phyloP scores from a whole-genome alignment of 164 flowering plant species.

The Vitis rupestris region DNA sequence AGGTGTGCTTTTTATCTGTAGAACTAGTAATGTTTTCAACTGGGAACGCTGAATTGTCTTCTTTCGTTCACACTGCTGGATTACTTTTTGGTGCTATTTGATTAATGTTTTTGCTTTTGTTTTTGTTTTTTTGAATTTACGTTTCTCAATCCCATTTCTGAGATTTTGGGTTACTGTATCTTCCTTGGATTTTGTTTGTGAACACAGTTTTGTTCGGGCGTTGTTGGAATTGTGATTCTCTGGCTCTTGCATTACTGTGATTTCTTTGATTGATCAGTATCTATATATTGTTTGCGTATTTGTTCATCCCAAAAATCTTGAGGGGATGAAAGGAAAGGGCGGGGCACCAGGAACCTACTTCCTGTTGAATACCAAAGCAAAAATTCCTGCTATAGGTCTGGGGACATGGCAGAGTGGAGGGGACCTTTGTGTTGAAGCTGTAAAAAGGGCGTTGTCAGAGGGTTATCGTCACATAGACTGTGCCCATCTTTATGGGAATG shows the following conservation, averaged over 20 bases:
- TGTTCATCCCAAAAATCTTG: not conserved
- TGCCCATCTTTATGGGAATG: slow-evolving; percentile 74
- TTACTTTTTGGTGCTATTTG: not conserved
- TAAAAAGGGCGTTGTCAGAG: slow-evolving; percentile 50
- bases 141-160: not conserved
- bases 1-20: not conserved
- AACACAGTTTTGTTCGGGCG: not conserved
- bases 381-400: slow-evolving; percentile 64
- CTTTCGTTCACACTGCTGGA: not conserved
- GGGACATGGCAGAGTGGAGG: slow-evolving; percentile 85
- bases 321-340: slow-evolving; percentile 28
- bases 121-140: not conserved
- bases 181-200: not conserved
- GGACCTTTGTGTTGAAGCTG: slow-evolving; percentile 62
- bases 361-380: slow-evolving; percentile 55
- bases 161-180: not conserved
- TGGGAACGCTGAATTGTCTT: not conserved
- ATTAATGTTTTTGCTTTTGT: not conserved
- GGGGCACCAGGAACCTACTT: slow-evolving; percentile 32
- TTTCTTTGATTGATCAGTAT: not conserved
- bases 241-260: not conserved
- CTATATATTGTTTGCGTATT: slow-evolving; percentile 2
- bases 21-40: not conserved
- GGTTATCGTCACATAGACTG: slow-evolving; percentile 75
- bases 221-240: too few species aligned